These are phyloP conservation scores for Diaporthe sp. DNA, from an alignment of 2,329 filamentous ascomycete genomes.

Conservation along the genomic window DNA sequence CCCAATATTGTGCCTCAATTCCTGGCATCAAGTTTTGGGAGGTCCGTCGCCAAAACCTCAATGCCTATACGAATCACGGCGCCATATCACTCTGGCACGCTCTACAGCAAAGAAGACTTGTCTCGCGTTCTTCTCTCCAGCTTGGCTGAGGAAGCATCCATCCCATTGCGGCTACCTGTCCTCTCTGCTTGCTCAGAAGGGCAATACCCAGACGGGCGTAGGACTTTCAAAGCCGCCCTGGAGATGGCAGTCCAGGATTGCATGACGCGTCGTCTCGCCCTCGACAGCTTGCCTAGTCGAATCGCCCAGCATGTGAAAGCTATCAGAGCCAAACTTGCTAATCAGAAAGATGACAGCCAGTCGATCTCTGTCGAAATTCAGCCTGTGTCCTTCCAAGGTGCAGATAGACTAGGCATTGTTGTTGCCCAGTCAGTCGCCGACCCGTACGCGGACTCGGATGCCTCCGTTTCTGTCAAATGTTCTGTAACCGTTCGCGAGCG, in stretches of 20 bases:
- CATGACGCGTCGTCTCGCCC: not conserved
- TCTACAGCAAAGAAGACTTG: slow-evolving; percentile 13
- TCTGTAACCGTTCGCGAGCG: not conserved
- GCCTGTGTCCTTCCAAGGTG: not conserved
- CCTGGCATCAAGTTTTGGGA: not conserved
- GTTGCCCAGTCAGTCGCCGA: not conserved
- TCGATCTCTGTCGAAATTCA: not conserved
- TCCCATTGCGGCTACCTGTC: not conserved
- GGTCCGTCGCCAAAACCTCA: not conserved
- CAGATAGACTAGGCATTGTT: not conserved
- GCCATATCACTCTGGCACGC: slow-evolving; percentile 1
- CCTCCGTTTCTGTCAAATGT: not conserved
- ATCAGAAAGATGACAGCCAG: not conserved
- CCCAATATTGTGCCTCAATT: slow-evolving; percentile 13
- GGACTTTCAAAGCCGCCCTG: not conserved
- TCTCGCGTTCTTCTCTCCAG: not conserved
- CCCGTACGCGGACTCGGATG: not conserved
- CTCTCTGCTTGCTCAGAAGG: slow-evolving; percentile 8
- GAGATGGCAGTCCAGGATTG: not conserved
- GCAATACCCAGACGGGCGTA: not conserved
- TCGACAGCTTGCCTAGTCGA: not conserved
- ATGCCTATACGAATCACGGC: slow-evolving; percentile 16
- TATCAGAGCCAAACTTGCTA: not conserved
- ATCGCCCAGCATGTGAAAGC: slow-evolving; percentile 4
- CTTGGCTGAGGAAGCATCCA: not conserved